These are phyloP conservation scores for Tanozyma kutaoensis DNA, from an alignment of 805 yeast species.

Conservation along the genomic window DNA sequence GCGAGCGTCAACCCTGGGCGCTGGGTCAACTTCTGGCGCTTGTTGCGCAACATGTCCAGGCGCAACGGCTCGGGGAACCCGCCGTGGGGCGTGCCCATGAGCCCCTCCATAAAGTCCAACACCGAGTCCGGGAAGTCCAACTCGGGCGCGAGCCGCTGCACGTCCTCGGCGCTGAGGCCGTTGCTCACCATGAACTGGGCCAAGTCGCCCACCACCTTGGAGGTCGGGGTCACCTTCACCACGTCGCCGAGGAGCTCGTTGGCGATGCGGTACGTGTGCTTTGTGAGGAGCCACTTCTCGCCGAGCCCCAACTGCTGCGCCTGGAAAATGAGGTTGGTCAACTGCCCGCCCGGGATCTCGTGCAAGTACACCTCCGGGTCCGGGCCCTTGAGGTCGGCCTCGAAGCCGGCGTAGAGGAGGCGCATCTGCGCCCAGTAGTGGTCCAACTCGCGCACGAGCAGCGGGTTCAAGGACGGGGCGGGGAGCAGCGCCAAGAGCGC, in stretches of 20 bases:
- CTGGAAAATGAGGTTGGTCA: slow-evolving; percentile 95
- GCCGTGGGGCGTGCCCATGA: slow-evolving; percentile 98
- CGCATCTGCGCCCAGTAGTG: slow-evolving; percentile 99
- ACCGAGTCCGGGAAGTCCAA: slow-evolving; percentile 98
- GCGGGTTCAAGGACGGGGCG: slow-evolving; percentile 57
- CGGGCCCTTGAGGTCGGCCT: slow-evolving; percentile 97
- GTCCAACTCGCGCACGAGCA: slow-evolving; percentile 71
- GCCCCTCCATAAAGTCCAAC: slow-evolving; percentile 95
- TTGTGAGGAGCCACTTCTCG: slow-evolving; percentile 91
- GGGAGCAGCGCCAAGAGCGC: slow-evolving; percentile 89
- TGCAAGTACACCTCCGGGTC: slow-evolving; percentile 98
- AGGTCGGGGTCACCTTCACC: slow-evolving; percentile 97
- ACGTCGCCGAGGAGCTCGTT: slow-evolving; percentile 87
- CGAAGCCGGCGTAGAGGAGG: slow-evolving; percentile 89
- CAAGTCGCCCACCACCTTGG: slow-evolving; percentile 98
- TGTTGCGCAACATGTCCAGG: slow-evolving; percentile 77
- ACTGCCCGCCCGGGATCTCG: slow-evolving; percentile 99
- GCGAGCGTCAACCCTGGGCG: slow-evolving; percentile 89
- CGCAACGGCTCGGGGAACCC: slow-evolving; percentile 99
- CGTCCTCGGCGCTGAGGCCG: slow-evolving; percentile 77
- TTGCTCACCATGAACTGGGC: slow-evolving; percentile 99
- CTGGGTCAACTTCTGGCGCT: slow-evolving; percentile 76
- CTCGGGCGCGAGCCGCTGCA: slow-evolving; percentile 72
- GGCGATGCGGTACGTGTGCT: slow-evolving; percentile 86
- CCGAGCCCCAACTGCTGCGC: slow-evolving; percentile 99